Percentiles rank a stretch among this genome's conserved stretches.
These are phyloP conservation scores for Dactylellina parvicollis DNA, from an alignment of 2,329 filamentous ascomycete species.

Conservation along the genomic window DNA sequence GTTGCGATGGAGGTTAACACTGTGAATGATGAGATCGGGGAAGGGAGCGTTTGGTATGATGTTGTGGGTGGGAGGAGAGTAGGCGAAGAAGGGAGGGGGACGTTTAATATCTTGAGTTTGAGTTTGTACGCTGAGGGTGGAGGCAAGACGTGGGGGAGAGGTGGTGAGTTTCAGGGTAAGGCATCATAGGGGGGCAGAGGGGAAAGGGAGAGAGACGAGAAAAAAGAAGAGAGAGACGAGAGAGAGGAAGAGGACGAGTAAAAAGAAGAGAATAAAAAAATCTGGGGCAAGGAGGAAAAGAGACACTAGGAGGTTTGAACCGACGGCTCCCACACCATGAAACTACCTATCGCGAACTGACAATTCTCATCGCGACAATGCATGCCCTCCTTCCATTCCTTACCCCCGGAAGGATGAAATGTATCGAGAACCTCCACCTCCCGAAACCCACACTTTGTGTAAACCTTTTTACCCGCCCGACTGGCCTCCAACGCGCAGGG, in stretches of 20 bases:
- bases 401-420: constrained; percentile 22
- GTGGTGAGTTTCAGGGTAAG: constrained; percentile 44
- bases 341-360: constrained; percentile 38
- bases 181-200: background rate
- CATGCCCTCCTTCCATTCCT: constrained; percentile 39
- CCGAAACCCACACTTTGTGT: constrained; percentile 39
- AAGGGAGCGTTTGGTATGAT: constrained; percentile 46
- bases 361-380: constrained; percentile 38
- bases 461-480: constrained; percentile 41
- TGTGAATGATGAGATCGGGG: constrained; percentile 28
- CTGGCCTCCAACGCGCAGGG: constrained; percentile 38
- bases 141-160: constrained; percentile 35
- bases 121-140: constrained; percentile 32
- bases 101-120: constrained; percentile 43
- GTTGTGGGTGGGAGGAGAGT: constrained; percentile 27
- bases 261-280: background rate
- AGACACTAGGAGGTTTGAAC: background rate
- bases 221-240: no score
- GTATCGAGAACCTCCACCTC: constrained; percentile 23
- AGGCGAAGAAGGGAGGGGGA: constrained; percentile 29
- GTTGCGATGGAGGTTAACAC: constrained; percentile 38
- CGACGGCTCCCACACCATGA: constrained; percentile 43
- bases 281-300: background rate
- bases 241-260: background rate
- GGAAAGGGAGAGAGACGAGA: background rate